Evolutionary conservation across 371 early-diverging fungal species (phyloP).

Genomic region (Nematocida sp.): DNA sequence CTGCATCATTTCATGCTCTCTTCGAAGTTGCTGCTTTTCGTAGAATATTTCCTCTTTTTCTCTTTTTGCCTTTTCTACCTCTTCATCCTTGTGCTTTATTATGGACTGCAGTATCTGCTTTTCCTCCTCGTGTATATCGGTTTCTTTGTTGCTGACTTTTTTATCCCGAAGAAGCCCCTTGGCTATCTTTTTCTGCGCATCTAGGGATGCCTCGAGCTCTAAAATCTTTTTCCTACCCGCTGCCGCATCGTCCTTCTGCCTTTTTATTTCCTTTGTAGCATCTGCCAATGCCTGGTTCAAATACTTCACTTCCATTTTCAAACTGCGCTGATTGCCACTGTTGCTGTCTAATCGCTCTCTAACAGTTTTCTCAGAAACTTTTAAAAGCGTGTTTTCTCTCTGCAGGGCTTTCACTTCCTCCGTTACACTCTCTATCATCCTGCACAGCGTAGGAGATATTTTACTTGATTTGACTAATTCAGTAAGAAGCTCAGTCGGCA

Average conservation of each 20-base stretch:
- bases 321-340: background rate
- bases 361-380: conserved; percentile 22
- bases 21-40: conserved; percentile 32
- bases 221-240: conserved; percentile 42
- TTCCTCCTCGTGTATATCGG: conserved; percentile 61
- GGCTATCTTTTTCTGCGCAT: conserved; percentile 61
- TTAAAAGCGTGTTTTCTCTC: conserved; percentile 29
- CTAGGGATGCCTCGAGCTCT: conserved; percentile 62
- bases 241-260: conserved; percentile 54
- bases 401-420: conserved; percentile 51
- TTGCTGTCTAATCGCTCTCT: conserved; percentile 28
- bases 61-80: conserved; percentile 19
- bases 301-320: conserved; percentile 49
- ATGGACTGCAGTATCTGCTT: conserved; percentile 39
- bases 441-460: conserved; percentile 64
- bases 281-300: conserved; percentile 30
- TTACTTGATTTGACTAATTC: conserved; percentile 60
- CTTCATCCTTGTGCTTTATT: conserved; percentile 58
- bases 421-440: conserved; percentile 60
- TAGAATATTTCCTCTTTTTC: conserved; percentile 48
- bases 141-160: conserved; percentile 52
- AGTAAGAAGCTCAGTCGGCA: conserved; percentile 57
- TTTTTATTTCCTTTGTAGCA: conserved; percentile 44
- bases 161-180: conserved; percentile 60
- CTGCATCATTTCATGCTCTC: conserved; percentile 43